A percentile compares a stretch with the other conserved stretches of the same genome.
These are phyloP conservation scores for Chaetomium olivaceum DNA, from an alignment of 2,329 filamentous ascomycete genomes.

Conservation along the genomic window DNA sequence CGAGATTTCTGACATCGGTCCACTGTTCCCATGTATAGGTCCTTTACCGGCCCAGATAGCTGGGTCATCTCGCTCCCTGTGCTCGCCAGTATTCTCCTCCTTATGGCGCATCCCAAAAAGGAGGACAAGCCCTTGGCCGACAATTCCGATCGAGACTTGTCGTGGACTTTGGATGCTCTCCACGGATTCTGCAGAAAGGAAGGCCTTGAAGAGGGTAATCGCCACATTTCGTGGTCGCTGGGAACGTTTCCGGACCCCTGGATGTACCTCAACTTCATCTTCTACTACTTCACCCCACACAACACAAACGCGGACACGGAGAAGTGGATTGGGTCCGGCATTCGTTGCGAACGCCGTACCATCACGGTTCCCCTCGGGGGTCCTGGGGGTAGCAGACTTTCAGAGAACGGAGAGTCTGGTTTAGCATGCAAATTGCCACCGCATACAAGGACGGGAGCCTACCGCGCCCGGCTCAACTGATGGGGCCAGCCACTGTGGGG, in stretches of 20 bases:
- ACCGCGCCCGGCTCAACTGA: background rate
- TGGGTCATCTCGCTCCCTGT: conserved; percentile 15
- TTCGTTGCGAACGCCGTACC: conserved; percentile 4
- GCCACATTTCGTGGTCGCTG: conserved; percentile 12
- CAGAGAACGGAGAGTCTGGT: conserved; percentile 9
- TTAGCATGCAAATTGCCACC: conserved; percentile 6
- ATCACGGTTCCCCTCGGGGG: background rate
- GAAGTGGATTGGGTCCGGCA: conserved; percentile 5
- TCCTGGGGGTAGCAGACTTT: background rate
- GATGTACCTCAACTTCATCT: conserved; percentile 16
- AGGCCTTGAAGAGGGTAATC: conserved; percentile 3
- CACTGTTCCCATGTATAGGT: background rate
- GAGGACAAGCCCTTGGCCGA: background rate
- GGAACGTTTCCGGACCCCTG: conserved; percentile 10
- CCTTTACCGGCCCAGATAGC: conserved; percentile 8
- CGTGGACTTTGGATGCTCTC: conserved; percentile 12
- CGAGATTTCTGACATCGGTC: background rate
- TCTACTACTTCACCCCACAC: conserved; percentile 4
- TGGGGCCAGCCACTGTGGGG: conserved; percentile 3
- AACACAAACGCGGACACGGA: background rate
- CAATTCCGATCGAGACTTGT: conserved; percentile 13
- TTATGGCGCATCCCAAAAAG: conserved; percentile 13
- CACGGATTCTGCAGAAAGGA: conserved; percentile 10
- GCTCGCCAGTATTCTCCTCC: conserved; percentile 2
- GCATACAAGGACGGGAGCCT: background rate